Base-by-base conservation (phyloP, 768 basidiomycete genomes). In the Naganishia antarctica region DNA sequence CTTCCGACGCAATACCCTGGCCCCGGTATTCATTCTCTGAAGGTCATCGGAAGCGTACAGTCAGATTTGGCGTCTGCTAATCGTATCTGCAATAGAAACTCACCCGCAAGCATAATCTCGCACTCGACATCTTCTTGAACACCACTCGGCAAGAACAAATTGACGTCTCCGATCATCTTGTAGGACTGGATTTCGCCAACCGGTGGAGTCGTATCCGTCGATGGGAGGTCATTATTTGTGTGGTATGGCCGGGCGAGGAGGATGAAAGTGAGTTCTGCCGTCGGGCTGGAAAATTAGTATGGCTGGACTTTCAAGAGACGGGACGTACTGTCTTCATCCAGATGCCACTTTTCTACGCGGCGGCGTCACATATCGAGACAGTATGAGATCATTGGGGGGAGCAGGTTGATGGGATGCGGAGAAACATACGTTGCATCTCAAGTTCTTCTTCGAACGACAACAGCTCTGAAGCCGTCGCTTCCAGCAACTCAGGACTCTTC, bases 51-150 rank as follows among this genome's bases (percentile, higher is more conserved):
- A 41, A 43, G 21, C 13, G 29, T 41, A 8, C 11, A 59, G 34
- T 15, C 21, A 43, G 15, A 3, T 21, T 59, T 25, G 25, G 25
- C 25, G 5, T 32, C 25, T 26, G n/a, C 31, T 16, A 18, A 29
- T 28, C 16, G 37, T 13, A 13, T 4, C 31, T 15, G 11, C 9
- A 18, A 15, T n/a, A 6, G 23, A 32, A 53, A 68, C 80, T 62
- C 66, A 86, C 89, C 88, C 70, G 91, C 91, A 66, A 94, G 87
- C 92, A 94, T 97, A 65, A 94, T 86, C 75, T 94, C 91, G 28
- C 86, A 83, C 72, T 97, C 93, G 2, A 84, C 89, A 67, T 91
- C 86, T 15, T 61, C 72, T n/a, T 59, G 49, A 61, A 84, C 82
- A 78, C 80, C 68, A 48, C 85, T 85, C 48, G 87, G 87, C 45